A percentile compares a stretch with the other conserved stretches of the same genome.
Evolutionary conservation across 805 yeast species (phyloP).

Genomic region (Candida golubevii): DNA sequence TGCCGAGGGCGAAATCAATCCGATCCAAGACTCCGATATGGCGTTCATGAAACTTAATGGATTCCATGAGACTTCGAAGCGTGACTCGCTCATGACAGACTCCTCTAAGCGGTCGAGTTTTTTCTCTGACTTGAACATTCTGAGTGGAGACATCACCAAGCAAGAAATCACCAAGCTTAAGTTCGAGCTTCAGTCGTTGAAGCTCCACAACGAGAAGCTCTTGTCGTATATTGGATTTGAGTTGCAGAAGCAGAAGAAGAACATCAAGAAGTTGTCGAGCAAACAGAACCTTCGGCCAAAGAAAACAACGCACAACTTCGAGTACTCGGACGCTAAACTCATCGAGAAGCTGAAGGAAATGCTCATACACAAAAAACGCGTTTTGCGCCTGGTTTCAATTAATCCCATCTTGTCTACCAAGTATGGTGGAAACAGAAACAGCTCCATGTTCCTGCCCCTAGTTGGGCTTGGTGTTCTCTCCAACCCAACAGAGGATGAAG

Average conservation of each 20-base stretch:
- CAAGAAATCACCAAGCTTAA: conserved; percentile 49
- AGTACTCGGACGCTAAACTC: conserved; percentile 51
- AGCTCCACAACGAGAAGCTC: conserved; percentile 52
- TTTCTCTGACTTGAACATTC: conserved; percentile 20
- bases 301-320: conserved; percentile 20
- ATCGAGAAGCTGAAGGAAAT: conserved; percentile 46
- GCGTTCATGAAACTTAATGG: conserved; percentile 32
- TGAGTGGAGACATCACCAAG: conserved; percentile 27
- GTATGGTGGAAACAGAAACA: conserved; percentile 4
- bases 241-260: conserved; percentile 45
- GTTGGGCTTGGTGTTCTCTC: conserved; percentile 10
- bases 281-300: conserved; percentile 29
- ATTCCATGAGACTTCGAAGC: conserved; percentile 8
- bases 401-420: conserved; percentile 19
- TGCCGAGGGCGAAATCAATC: conserved; percentile 12
- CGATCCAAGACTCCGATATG: conserved; percentile 16
- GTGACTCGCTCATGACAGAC: conserved; percentile 19
- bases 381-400: conserved; percentile 35
- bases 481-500: conserved; percentile 10
- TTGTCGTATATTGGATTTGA: conserved; percentile 55
- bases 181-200: conserved; percentile 51
- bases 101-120: conserved; percentile 33
- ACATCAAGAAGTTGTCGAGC: conserved; percentile 36
- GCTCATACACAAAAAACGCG: conserved; percentile 41
- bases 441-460: conserved; percentile 7